Conservation (phyloP, 306 rosid genomes). For the Cucurbita ficifolia region DNA sequence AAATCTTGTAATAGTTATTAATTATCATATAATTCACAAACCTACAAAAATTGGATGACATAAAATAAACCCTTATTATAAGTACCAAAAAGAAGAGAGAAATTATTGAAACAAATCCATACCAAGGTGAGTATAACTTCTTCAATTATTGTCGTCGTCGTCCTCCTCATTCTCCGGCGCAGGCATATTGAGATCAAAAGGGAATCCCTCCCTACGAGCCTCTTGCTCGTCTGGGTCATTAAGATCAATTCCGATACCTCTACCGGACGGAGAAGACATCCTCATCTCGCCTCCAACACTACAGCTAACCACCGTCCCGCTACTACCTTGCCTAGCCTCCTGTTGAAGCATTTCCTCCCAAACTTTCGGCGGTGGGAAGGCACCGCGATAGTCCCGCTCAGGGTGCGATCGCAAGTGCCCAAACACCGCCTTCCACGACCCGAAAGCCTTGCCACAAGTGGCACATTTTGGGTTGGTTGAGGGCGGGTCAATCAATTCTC, state of each 20-base stretch:
- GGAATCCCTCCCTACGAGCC: background rate
- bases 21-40: too few relatives aligned
- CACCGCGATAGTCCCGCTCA: conserved; percentile 13
- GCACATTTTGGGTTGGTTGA: background rate
- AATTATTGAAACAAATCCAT: background rate
- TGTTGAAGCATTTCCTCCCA: background rate
- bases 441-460: conserved; percentile 7
- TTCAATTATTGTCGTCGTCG: background rate
- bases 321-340: background rate
- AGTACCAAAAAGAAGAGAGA: background rate
- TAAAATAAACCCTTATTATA: background rate
- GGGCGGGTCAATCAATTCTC: background rate
- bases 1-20: too few relatives aligned
- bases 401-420: conserved; percentile 25
- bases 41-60: background rate
- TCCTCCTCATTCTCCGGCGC: conserved; percentile 1
- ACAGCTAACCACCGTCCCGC: background rate
- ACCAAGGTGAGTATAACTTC: too few relatives aligned
- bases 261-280: background rate
- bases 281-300: background rate
- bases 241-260: conserved; percentile 3
- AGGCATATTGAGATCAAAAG: conserved; percentile 18
- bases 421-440: conserved; percentile 20
- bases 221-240: background rate
- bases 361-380: conserved; percentile 11